phyloP scores from a whole-genome alignment of 495 filamentous ascomycete species.

The Endocarpon pusillum region DNA sequence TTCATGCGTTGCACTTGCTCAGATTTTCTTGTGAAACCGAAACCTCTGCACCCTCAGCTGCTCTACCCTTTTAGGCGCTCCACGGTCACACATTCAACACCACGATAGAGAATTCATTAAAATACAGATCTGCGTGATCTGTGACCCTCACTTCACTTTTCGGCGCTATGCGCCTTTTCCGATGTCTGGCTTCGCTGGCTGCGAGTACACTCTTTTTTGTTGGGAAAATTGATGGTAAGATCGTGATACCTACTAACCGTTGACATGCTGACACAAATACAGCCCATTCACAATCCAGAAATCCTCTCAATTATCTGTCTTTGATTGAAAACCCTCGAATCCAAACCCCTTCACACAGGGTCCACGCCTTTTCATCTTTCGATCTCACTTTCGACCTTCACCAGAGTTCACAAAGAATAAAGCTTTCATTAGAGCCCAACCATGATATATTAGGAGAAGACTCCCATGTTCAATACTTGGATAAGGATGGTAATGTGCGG shows the following conservation, averaged over 20 bases:
- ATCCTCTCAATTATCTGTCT: slow-evolving; percentile 57
- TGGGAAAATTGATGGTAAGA: background rate
- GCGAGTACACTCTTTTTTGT: background rate
- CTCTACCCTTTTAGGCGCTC: background rate
- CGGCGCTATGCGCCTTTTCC: slow-evolving; percentile 1
- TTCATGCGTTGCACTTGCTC: too few relatives aligned
- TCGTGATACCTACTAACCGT: background rate
- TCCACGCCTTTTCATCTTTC: slow-evolving; percentile 65
- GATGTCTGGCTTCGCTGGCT: slow-evolving; percentile 1
- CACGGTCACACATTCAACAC: background rate
- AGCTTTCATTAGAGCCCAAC: slow-evolving; percentile 75
- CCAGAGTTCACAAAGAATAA: slow-evolving; percentile 47
- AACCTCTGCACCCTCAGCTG: background rate
- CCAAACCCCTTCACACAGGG: slow-evolving; percentile 58
- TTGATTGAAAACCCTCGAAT: slow-evolving; percentile 60
- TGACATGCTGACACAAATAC: background rate
- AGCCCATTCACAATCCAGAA: slow-evolving; percentile 60
- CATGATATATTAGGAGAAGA: slow-evolving; percentile 71
- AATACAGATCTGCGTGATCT: background rate
- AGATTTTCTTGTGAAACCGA: too few relatives aligned
- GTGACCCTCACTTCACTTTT: background rate
- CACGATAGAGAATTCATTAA: background rate
- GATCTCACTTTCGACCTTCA: slow-evolving; percentile 66
- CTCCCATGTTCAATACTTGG: slow-evolving; percentile 55
- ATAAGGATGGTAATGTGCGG: slow-evolving; percentile 44